Conservation (phyloP, 768 basidiomycete genomes). For the Boletus sensibilis region DNA sequence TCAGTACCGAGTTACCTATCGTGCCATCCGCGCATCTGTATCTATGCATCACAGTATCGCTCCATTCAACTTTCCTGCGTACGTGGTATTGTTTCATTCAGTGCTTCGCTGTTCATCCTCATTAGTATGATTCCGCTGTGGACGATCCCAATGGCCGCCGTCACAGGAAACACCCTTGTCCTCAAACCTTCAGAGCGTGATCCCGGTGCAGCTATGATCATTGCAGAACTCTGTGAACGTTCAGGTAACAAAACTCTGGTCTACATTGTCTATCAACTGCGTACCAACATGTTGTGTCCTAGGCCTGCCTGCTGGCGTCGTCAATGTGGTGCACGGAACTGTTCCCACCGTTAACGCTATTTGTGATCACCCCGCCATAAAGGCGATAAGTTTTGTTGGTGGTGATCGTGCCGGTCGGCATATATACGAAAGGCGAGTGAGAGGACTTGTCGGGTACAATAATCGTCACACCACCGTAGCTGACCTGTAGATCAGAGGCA, state of each 20-base stretch:
- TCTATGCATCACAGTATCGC: conserved; percentile 49
- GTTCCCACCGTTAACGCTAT: conserved; percentile 90
- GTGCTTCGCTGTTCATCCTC: not conserved
- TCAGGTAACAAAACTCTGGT: conserved; percentile 48
- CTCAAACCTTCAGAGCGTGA: conserved; percentile 96
- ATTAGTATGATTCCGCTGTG: conserved; percentile 92
- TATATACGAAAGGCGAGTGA: conserved; percentile 77
- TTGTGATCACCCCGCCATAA: conserved; percentile 88
- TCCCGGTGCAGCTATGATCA: conserved; percentile 96
- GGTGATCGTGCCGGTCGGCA: conserved; percentile 91
- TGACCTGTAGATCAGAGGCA: conserved; percentile 52
- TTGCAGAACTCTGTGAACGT: conserved; percentile 89
- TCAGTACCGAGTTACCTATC: conserved; percentile 17
- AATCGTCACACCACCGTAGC: not conserved
- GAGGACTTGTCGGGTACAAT: not conserved
- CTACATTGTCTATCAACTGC: not conserved
- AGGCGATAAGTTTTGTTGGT: conserved; percentile 95
- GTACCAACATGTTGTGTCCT: not conserved
- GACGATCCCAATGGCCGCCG: conserved; percentile 88
- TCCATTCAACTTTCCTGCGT: conserved; percentile 93
- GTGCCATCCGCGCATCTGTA: not conserved
- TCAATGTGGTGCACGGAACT: conserved; percentile 91
- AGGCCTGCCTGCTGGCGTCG: conserved; percentile 83
- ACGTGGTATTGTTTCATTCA: conserved; percentile 26
- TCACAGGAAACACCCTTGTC: conserved; percentile 91